Conservation (phyloP, 2,329 filamentous ascomycete genomes). For the Fusarium dlaminii region DNA sequence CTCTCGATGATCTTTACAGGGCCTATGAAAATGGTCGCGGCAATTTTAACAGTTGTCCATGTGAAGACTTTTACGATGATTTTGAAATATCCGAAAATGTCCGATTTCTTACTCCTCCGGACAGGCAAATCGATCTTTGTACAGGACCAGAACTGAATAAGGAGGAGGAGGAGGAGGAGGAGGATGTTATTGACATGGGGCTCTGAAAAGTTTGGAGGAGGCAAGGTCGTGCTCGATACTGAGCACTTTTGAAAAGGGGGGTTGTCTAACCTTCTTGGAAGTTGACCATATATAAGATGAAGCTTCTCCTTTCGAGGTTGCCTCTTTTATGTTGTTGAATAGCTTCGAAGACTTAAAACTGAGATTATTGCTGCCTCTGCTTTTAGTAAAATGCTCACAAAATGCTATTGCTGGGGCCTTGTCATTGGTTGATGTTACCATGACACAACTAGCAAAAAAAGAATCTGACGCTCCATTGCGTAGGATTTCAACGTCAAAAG, state of each 20-base stretch:
- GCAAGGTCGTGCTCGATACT: background rate
- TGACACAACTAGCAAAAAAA: background rate
- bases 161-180: background rate
- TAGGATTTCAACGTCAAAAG: rapidly evolving
- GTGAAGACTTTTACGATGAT: too few species aligned
- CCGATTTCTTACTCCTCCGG: background rate
- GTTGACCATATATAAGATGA: background rate
- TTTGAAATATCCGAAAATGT: too few species aligned
- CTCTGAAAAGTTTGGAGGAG: background rate
- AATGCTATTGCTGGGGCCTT: background rate
- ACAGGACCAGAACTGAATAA: background rate
- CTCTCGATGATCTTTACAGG: rapidly evolving
- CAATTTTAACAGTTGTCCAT: too few species aligned
- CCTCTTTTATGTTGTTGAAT: background rate
- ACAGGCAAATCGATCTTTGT: background rate
- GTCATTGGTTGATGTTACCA: rapidly evolving
- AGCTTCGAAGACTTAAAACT: rapidly evolving
- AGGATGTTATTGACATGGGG: background rate
- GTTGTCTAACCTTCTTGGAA: background rate
- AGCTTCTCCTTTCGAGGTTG: rapidly evolving
- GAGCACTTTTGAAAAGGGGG: background rate
- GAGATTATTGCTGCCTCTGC: rapidly evolving
- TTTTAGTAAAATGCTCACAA: background rate
- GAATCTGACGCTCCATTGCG: rapidly evolving
- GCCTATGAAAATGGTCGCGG: background rate